Evolutionary conservation across 345 rosid genomes (phyloP).

Genomic region (Diplotaxis tenuifolia): DNA sequence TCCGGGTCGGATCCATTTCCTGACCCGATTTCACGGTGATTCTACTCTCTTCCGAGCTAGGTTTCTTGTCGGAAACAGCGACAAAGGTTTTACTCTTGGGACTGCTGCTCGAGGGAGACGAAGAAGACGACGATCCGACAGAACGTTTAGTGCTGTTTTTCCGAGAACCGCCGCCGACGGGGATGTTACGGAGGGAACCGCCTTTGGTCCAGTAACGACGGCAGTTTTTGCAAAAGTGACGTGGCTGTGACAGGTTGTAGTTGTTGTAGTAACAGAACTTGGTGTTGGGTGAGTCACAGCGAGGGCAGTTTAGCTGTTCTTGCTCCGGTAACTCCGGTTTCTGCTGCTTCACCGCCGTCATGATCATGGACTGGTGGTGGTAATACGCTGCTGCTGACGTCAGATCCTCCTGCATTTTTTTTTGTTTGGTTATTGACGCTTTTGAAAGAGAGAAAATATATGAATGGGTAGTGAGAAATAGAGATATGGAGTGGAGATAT

Average conservation of each 20-base stretch:
- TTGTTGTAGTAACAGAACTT: conserved; percentile 97
- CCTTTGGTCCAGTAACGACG: conserved; percentile 97
- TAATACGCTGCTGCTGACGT: conserved; percentile 34
- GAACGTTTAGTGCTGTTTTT: conserved; percentile 54
- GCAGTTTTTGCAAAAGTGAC: conserved; percentile 85
- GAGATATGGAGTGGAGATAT: too few species aligned
- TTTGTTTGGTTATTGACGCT: too few species aligned
- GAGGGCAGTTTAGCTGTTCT: conserved; percentile 75
- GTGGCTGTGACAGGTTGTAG: conserved; percentile 86
- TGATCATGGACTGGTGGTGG: conserved; percentile 38
- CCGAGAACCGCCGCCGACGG: conserved; percentile 84
- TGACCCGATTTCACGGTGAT: background rate
- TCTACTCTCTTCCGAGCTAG: too few species aligned
- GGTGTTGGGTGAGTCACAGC: conserved; percentile 74
- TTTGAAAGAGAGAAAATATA: too few species aligned
- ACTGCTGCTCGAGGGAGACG: conserved; percentile 6
- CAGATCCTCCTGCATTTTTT: conserved; percentile 53
- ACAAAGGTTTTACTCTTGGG: conserved; percentile 40
- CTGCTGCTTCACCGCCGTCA: background rate
- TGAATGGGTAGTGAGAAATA: too few species aligned
- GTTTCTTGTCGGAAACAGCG: conserved; percentile 32
- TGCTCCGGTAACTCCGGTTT: conserved; percentile 64
- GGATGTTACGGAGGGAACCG: conserved; percentile 87
- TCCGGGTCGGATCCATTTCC: conserved; percentile 43
- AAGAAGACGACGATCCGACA: background rate